Conservation (phyloP, 257 asterid species). For the Nicotiana undulata region DNA sequence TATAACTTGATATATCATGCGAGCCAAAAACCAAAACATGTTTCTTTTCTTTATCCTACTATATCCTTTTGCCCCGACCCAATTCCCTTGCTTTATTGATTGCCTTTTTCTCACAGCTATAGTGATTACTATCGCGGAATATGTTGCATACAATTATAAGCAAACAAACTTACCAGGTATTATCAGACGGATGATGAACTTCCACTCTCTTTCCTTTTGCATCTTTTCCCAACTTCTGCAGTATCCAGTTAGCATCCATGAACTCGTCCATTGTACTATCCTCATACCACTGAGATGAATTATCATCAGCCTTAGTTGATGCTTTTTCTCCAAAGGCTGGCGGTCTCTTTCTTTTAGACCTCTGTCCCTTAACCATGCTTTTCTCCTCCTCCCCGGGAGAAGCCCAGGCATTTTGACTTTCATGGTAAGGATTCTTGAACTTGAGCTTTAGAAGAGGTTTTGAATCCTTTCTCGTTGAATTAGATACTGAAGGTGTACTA, state of each 20-base stretch:
- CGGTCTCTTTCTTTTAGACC: constrained; percentile 81
- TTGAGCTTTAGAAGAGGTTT: constrained; percentile 65
- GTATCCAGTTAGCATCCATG: constrained; percentile 85
- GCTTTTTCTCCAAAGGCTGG: constrained; percentile 28
- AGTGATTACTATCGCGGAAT: not conserved
- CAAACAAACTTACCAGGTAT: constrained; percentile 57
- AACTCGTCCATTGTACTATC: constrained; percentile 61
- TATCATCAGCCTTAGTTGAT: constrained; percentile 36
- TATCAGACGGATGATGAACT: constrained; percentile 70
- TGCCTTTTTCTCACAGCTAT: not conserved
- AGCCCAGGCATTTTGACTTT: constrained; percentile 37
- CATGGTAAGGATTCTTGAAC: constrained; percentile 57
- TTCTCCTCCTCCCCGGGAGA: constrained; percentile 57
- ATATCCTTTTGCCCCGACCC: not conserved
- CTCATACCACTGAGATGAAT: constrained; percentile 36
- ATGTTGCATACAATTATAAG: not conserved
- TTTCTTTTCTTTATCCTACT: not conserved
- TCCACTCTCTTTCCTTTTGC: constrained; percentile 96
- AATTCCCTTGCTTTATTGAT: not conserved
- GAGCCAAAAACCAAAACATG: not conserved
- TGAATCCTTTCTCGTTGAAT: constrained; percentile 37
- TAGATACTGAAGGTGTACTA: constrained; percentile 23
- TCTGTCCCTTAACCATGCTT: constrained; percentile 68
- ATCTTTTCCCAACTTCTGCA: constrained; percentile 92
- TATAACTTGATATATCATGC: not conserved